A percentile compares a stretch with the other conserved stretches of the same genome.
These are phyloP conservation scores for Penicillium desertorum DNA, from an alignment of 495 filamentous ascomycete species.

Conservation along the genomic window DNA sequence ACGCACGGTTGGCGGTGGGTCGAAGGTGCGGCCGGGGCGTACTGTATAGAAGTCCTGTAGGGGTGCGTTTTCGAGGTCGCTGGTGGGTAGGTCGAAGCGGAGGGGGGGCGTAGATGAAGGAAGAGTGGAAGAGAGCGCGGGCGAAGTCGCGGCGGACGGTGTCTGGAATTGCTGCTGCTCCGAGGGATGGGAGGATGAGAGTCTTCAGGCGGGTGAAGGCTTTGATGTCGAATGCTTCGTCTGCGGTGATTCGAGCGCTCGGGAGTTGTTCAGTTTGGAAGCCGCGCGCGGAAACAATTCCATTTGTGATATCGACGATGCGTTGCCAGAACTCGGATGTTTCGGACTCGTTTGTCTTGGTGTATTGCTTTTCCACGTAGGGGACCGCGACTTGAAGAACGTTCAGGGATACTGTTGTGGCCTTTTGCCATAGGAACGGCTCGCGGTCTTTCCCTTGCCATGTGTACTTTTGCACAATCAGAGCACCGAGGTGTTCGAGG, in stretches of 20 bases:
- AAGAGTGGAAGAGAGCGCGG: constrained; percentile 74
- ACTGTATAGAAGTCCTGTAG: constrained; percentile 63
- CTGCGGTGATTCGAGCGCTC: constrained; percentile 34
- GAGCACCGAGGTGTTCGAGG: constrained; percentile 62
- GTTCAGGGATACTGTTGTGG: constrained; percentile 65
- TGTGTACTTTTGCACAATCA: constrained; percentile 74
- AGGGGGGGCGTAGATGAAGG: constrained; percentile 74
- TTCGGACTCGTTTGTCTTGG: constrained; percentile 25
- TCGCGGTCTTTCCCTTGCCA: constrained; percentile 58
- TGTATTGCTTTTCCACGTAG: constrained; percentile 55
- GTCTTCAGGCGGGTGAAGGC: constrained; percentile 66
- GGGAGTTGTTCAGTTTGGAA: constrained; percentile 33
- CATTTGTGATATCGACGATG: constrained; percentile 40
- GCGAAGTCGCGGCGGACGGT: constrained; percentile 67
- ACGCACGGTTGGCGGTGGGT: constrained; percentile 62
- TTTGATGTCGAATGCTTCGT: constrained; percentile 74
- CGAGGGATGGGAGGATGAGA: constrained; percentile 74
- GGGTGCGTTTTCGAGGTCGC: constrained; percentile 49
- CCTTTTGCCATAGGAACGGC: constrained; percentile 73
- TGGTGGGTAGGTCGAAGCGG: constrained; percentile 58
- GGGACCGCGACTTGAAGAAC: constrained; percentile 68
- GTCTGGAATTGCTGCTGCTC: constrained; percentile 62
- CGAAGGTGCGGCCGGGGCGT: constrained; percentile 68
- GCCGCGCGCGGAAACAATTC: constrained; percentile 42
- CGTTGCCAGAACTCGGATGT: constrained; percentile 44